Evolutionary conservation across 78 protist genomes (phyloP).

Genomic region (Polysphondylium violaceum): DNA sequence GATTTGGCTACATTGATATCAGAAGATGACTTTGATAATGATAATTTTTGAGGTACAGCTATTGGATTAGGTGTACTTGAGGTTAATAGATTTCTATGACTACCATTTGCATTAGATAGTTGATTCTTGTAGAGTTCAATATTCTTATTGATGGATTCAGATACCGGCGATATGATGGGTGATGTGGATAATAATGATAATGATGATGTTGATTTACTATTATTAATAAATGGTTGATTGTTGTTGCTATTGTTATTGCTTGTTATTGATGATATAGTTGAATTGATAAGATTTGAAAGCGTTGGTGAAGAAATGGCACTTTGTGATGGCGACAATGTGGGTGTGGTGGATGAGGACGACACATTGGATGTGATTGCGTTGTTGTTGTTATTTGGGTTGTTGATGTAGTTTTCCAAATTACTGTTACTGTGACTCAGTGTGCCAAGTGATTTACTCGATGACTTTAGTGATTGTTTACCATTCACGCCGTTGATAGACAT

Average conservation of each 20-base stretch:
- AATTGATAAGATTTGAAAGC: not conserved
- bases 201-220: not conserved
- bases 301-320: slow-evolving; percentile 13
- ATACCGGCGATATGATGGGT: not conserved
- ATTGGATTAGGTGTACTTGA: not conserved
- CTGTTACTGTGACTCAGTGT: not conserved
- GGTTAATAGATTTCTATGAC: not conserved
- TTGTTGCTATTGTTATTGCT: not conserved
- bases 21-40: slow-evolving; percentile 12
- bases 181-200: not conserved
- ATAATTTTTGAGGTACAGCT: not conserved
- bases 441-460: not conserved
- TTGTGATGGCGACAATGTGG: not conserved
- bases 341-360: slow-evolving; percentile 6
- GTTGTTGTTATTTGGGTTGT: not conserved
- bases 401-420: not conserved
- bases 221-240: not conserved
- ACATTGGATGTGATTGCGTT: too few species aligned
- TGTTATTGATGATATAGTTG: not conserved
- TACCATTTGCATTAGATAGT: not conserved
- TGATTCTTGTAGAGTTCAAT: not conserved
- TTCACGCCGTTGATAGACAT: not conserved
- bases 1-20: not conserved
- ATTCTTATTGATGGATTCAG: not conserved
- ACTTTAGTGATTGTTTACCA: not conserved